phyloP scores from a whole-genome alignment of 805 yeast genomes.

The Yamadazyma nakazawae region DNA sequence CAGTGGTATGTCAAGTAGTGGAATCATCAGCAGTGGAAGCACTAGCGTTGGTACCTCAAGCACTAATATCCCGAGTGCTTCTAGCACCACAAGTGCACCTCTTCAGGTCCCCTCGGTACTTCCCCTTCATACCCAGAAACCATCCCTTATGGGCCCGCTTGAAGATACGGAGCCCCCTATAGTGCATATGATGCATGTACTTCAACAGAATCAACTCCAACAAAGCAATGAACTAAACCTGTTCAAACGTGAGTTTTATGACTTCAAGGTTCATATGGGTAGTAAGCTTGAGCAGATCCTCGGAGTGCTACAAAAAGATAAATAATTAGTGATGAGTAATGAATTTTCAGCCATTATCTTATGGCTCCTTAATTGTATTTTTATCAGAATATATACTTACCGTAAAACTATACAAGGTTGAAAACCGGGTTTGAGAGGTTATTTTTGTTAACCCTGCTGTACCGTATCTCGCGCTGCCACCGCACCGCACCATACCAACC shows the following conservation, averaged over 20 bases:
- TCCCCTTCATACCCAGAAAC: neutral
- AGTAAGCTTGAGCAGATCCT: slow-evolving; percentile 11
- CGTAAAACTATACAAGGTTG: no score
- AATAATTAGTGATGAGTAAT: slow-evolving; percentile 1
- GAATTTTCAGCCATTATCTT: neutral
- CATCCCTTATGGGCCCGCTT: neutral
- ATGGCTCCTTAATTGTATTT: neutral
- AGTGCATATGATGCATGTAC: slow-evolving; percentile 1
- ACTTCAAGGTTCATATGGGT: slow-evolving; percentile 12
- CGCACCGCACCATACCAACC: no score
- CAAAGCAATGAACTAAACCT: slow-evolving; percentile 11
- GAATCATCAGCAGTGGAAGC: neutral
- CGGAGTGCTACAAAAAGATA: slow-evolving; percentile 1
- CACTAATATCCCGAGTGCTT: neutral
- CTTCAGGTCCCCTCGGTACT: neutral
- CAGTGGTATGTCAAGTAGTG: no score
- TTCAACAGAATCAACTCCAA: slow-evolving; percentile 8
- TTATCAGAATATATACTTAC: no score
- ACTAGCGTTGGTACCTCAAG: neutral
- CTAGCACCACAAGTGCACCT: neutral
- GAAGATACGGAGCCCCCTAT: neutral
- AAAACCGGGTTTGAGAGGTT: no score
- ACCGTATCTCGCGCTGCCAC: no score
- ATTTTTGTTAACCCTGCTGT: no score
- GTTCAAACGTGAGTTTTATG: slow-evolving; percentile 12